Conservation (phyloP, 169 alveolate species). For the Eimeria sp. region DNA sequence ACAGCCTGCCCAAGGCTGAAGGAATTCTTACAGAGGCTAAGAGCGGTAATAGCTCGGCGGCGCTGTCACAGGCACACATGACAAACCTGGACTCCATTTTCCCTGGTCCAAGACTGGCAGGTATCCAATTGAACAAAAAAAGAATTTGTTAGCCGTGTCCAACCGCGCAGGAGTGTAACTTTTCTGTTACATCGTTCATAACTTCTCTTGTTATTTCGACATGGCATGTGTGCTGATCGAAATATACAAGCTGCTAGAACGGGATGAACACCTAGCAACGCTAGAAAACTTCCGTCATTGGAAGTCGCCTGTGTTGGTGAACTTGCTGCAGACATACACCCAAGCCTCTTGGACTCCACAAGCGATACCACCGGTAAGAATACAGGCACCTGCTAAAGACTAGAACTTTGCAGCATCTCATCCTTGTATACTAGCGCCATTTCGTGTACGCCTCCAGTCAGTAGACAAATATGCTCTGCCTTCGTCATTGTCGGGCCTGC, state of each 20-base stretch:
- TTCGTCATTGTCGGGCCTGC: too few species aligned
- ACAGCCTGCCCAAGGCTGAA: background rate
- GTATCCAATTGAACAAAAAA: background rate
- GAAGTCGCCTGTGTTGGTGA: background rate
- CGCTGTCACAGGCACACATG: background rate
- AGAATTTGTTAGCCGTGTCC: too few species aligned
- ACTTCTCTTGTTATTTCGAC: too few species aligned
- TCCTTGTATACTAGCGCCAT: background rate
- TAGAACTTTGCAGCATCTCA: background rate
- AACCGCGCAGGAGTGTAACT: background rate
- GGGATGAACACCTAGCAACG: background rate
- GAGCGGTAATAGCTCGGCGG: background rate
- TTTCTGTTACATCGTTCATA: too few species aligned
- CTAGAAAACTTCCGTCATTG: background rate
- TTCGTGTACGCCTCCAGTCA: background rate
- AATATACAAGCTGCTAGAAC: background rate
- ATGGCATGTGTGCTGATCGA: background rate
- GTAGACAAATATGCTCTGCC: background rate
- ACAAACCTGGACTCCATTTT: background rate
- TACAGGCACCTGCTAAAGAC: background rate
- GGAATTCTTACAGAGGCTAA: background rate
- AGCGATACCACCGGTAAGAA: conserved; percentile 5
- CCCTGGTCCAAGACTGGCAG: conserved; percentile 31
- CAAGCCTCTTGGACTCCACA: conserved; percentile 41
- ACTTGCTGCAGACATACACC: conserved; percentile 13